Base-by-base conservation (phyloP, 768 basidiomycete genomes). In the Amylocystis lapponica region DNA sequence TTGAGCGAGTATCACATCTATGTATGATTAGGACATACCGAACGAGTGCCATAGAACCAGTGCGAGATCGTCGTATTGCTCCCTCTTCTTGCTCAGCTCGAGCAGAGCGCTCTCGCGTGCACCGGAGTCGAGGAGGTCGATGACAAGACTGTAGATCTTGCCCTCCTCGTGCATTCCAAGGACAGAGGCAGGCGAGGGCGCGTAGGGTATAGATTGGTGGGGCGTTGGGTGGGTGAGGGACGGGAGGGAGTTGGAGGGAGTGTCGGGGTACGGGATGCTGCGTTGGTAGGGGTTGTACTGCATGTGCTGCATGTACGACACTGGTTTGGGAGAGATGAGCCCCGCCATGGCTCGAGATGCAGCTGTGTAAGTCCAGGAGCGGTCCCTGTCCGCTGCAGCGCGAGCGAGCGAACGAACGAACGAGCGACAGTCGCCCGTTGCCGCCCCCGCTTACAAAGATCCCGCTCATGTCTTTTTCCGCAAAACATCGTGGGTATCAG, bases 41-140 rank as follows among this genome's bases (percentile, higher is more conserved):
- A 97, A 99, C 2, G 93, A 93, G 57, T 98, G 94, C 96, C 96
- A 99, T 6, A 99, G 74, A 20, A 99, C 89, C 32, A 98, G 76
- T 2, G 96, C 96, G 35, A 99, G 80, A 66, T 99, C 94, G 61
- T 99, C 96, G 60, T 95, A 98, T 65, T 98, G 94, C 67, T 98
- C 96, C 50, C 96, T 73, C 72, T 97, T 98, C 76, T 99, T 98
- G 69, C 91, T 95, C 56, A 99, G 72, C 67, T 99, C 96, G 41
- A 98, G 73, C 37, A 99, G 70, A 2, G 96, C 95, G 2, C 74
- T 75, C 60, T 99, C 96, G 49, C 95, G 76, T n/a, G 84, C 79
- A 43, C 70, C 76, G 1, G 85, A 81, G 56, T 90, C 83, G 72
- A 87, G 75, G 21, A 95, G 68, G 45, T 95, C 89, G 52, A 92